Conservation (phyloP, 2,329 filamentous ascomycete species). For the Blastomyces silverae region DNA sequence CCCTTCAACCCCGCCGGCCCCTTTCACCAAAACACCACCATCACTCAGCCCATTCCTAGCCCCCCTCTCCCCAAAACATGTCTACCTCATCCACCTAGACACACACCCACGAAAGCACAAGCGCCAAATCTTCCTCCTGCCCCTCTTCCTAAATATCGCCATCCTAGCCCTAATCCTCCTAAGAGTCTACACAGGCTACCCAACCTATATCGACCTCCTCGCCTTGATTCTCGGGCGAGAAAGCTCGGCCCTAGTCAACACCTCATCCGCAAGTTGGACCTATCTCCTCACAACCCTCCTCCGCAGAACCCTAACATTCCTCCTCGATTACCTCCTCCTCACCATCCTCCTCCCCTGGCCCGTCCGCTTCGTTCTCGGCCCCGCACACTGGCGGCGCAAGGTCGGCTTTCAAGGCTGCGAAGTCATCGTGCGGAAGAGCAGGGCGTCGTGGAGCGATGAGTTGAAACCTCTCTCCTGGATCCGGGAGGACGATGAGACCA, state of each 20-base stretch:
- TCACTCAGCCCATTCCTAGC: conserved; percentile 60
- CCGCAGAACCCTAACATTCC: conserved; percentile 58
- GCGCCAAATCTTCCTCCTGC: conserved; percentile 73
- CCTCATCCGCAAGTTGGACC: conserved; percentile 50
- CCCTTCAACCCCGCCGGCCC: conserved; percentile 39
- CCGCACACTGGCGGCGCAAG: conserved; percentile 63
- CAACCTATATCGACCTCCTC: conserved; percentile 65
- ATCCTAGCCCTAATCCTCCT: conserved; percentile 59
- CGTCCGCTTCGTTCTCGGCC: conserved; percentile 62
- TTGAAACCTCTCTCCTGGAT: conserved; percentile 23
- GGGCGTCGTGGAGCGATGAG: conserved; percentile 53
- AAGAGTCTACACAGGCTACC: conserved; percentile 61
- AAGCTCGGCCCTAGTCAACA: conserved; percentile 61
- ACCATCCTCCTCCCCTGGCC: conserved; percentile 68
- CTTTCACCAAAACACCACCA: conserved; percentile 61
- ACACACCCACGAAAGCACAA: conserved; percentile 63
- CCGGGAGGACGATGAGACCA: conserved; percentile 49
- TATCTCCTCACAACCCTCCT: conserved; percentile 53
- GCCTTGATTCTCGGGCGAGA: conserved; percentile 58
- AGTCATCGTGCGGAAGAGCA: conserved; percentile 71
- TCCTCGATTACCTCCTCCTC: conserved; percentile 65
- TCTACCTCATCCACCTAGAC: conserved; percentile 85
- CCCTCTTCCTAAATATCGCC: conserved; percentile 65
- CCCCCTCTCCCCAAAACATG: conserved; percentile 58
- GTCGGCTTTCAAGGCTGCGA: conserved; percentile 74